Evolutionary conservation across 495 filamentous ascomycete species (phyloP).

Genomic region (Aspergillus panamensis): DNA sequence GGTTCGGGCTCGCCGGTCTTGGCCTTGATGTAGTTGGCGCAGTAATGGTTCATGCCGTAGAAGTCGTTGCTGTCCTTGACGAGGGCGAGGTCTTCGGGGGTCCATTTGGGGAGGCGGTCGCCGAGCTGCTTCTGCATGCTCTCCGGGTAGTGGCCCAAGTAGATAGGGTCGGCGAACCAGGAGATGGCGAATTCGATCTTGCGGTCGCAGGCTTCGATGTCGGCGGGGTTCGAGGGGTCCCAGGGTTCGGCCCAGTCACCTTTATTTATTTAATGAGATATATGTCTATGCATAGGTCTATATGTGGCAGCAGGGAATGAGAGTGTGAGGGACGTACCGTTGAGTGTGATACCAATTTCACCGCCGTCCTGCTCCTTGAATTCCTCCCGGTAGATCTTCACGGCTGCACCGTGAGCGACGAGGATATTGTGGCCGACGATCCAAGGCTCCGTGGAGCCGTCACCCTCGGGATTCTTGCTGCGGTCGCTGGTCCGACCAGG

Average conservation of each 20-base stretch:
- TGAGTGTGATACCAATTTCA: slow-evolving; percentile 53
- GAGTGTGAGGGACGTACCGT: slow-evolving; percentile 32
- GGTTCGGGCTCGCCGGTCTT: slow-evolving; percentile 52
- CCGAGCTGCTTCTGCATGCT: slow-evolving; percentile 73
- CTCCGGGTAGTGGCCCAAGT: slow-evolving; percentile 71
- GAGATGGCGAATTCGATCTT: slow-evolving; percentile 55
- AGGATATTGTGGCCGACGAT: slow-evolving; percentile 50
- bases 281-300: neutral
- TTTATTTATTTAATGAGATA: slow-evolving; percentile 11
- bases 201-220: slow-evolving; percentile 49
- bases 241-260: slow-evolving; percentile 63
- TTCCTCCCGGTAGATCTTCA: slow-evolving; percentile 51
- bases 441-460: slow-evolving; percentile 49
- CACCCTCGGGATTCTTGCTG: slow-evolving; percentile 44
- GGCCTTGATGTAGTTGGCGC: slow-evolving; percentile 76
- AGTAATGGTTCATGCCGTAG: slow-evolving; percentile 86
- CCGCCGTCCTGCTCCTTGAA: slow-evolving; percentile 47
- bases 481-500: slow-evolving; percentile 51
- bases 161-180: slow-evolving; percentile 69
- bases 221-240: slow-evolving; percentile 47
- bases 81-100: slow-evolving; percentile 59
- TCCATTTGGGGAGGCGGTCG: slow-evolving; percentile 62
- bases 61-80: slow-evolving; percentile 76
- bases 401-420: slow-evolving; percentile 48
- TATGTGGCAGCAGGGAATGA: neutral